phyloP scores from a whole-genome alignment of 2,329 filamentous ascomycete genomes.

The Cadophora sp. region DNA sequence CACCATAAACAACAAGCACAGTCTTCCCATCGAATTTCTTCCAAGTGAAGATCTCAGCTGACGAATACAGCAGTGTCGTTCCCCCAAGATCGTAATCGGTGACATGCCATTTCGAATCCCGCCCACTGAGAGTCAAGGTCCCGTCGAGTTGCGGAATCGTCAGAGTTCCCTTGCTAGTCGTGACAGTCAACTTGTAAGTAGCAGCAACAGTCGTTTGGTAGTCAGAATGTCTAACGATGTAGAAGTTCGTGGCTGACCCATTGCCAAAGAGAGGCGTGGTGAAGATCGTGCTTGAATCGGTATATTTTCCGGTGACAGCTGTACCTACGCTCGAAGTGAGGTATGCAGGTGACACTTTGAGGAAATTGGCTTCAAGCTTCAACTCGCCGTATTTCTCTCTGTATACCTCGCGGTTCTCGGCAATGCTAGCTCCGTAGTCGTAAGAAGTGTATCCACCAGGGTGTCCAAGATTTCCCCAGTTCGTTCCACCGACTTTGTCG shows the following conservation, averaged over 20 bases:
- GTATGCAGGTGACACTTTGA: slow-evolving; percentile 75
- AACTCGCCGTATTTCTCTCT: slow-evolving; percentile 82
- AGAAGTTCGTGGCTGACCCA: slow-evolving; percentile 63
- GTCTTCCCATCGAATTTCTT: slow-evolving; percentile 66
- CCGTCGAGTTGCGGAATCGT: slow-evolving; percentile 65
- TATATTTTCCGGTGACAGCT: slow-evolving; percentile 52
- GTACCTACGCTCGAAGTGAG: slow-evolving; percentile 63
- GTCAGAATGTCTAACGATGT: slow-evolving; percentile 68
- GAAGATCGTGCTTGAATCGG: slow-evolving; percentile 56
- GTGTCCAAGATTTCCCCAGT: slow-evolving; percentile 82
- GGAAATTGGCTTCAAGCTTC: slow-evolving; percentile 78
- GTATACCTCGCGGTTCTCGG: slow-evolving; percentile 70
- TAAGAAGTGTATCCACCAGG: slow-evolving; percentile 68
- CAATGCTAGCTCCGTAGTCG: slow-evolving; percentile 66
- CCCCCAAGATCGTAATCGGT: slow-evolving; percentile 70
- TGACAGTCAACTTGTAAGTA: slow-evolving; percentile 67
- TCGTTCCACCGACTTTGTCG: slow-evolving; percentile 72
- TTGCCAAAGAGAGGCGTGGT: slow-evolving; percentile 67
- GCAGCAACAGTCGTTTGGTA: slow-evolving; percentile 65
- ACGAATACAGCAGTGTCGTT: slow-evolving; percentile 68
- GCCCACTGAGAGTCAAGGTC: slow-evolving; percentile 62
- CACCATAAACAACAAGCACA: slow-evolving; percentile 69
- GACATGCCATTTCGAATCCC: slow-evolving; percentile 69
- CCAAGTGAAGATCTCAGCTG: slow-evolving; percentile 74
- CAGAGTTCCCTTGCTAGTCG: slow-evolving; percentile 62